Base-by-base conservation (phyloP, 1,284 basidiomycete genomes). In the Malassezia nana region DNA sequence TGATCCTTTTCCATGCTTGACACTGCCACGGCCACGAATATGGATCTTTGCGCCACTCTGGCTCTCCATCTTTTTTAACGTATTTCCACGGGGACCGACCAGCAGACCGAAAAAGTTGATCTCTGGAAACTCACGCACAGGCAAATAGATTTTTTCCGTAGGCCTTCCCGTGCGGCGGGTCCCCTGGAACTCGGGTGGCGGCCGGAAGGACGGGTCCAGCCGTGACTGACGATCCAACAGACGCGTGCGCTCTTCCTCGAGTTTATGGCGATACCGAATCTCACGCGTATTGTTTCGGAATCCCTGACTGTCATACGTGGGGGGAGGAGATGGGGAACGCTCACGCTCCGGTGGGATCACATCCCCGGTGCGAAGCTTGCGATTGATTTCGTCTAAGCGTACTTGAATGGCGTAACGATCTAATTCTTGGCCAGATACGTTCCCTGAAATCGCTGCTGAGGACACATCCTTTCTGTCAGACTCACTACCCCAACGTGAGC, bases 21-120 rank as follows among this genome's bases (percentile, higher is more conserved):
- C 90, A 75, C 87, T 90, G 43, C 94, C 94, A 77, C 95, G 96
- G 50, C 94, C 94, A 60, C 94, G 83, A 65, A 99, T 99, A 63
- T 86, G 89, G 69, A 99, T 98, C 78, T 98, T 98, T 16, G 94
- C 94, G 24, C 94, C 94, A 69, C 86, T 89, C 68, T 98, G 89
- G 52, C 87, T 80, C 77, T 99, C 94, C 94, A 99, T 99, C 76
- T 89, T 91, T 81, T 99, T 99, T 79, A 98, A 78, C 77, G 89
- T 92, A 75, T 99, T 98, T 44, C 94, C 94, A 69, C 94, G 86
- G 67, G 94, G 94, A 35, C 94, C 94, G 59, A 99, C 92, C 56
- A 99, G 82, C 57, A 99, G 79, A 67, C 94, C 94, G 69, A 99
- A 98, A 77, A 98, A 99, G 76, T 99, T 99, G 80, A 99, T 98